A percentile compares a stretch with the other conserved stretches of the same genome.
Evolutionary conservation across 1,284 basidiomycete species (phyloP).

Genomic region (Moesziomyces parantarcticus): DNA sequence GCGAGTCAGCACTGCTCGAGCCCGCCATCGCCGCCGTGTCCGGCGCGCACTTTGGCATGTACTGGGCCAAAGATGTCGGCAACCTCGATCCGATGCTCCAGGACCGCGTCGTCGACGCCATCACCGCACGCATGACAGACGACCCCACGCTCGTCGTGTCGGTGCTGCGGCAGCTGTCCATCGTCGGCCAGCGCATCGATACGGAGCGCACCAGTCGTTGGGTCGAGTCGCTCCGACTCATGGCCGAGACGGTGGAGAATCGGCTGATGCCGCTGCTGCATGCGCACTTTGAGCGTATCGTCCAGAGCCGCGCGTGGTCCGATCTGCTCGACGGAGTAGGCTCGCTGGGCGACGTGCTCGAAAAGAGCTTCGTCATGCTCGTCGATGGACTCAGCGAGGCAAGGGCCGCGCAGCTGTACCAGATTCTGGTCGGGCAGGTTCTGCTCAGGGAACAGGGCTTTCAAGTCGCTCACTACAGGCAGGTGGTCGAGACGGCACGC

Average conservation of each 20-base stretch:
- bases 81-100: constrained; percentile 51
- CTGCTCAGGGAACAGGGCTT: constrained; percentile 55
- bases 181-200: constrained; percentile 52
- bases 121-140: constrained; percentile 24
- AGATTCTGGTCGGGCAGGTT: constrained; percentile 58
- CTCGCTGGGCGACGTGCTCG: constrained; percentile 54
- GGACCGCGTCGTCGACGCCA: constrained; percentile 41
- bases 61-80: constrained; percentile 61
- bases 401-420: constrained; percentile 48
- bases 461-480: constrained; percentile 15
- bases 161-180: constrained; percentile 50
- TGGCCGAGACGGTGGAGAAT: constrained; percentile 57
- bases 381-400: constrained; percentile 58
- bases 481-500: constrained; percentile 54
- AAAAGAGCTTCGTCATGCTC: constrained; percentile 56
- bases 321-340: constrained; percentile 56
- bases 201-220: constrained; percentile 49
- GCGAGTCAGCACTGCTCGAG: constrained; percentile 39
- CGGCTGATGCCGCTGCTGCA: constrained; percentile 45
- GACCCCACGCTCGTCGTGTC: constrained; percentile 32
- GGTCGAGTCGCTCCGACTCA: constrained; percentile 57
- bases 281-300: constrained; percentile 44
- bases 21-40: constrained; percentile 44
- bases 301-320: constrained; percentile 45
- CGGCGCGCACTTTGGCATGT: constrained; percentile 55